A percentile compares a stretch with the other conserved stretches of the same genome.
These are phyloP conservation scores for Phytopythium vexans DNA, from an alignment of 352 stramenopile species.

Conservation along the genomic window DNA sequence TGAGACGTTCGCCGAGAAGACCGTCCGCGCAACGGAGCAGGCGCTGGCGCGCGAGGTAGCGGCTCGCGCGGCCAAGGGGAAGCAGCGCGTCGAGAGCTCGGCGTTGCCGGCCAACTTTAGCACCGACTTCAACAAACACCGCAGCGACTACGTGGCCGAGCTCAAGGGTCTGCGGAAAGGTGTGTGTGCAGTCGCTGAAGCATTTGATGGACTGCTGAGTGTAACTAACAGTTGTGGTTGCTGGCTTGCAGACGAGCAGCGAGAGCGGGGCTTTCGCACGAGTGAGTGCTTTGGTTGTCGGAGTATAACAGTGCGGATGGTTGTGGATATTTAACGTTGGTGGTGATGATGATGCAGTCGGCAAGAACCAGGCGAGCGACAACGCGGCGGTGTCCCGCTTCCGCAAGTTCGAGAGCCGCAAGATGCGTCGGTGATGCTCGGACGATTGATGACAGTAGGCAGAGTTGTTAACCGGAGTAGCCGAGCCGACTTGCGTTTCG, in stretches of 20 bases:
- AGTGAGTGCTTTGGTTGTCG: slow-evolving; percentile 12
- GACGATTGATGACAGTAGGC: not conserved
- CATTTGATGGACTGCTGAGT: not conserved
- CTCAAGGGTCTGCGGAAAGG: slow-evolving; percentile 68
- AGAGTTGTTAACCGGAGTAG: no score
- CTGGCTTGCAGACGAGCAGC: slow-evolving; percentile 56
- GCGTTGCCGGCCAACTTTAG: slow-evolving; percentile 73
- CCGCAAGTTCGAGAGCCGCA: slow-evolving; percentile 69
- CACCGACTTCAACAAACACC: slow-evolving; percentile 74
- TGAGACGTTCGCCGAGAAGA: slow-evolving; percentile 45
- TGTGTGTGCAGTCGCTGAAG: slow-evolving; percentile 8
- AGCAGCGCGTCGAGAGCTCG: slow-evolving; percentile 31
- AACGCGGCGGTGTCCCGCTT: slow-evolving; percentile 63
- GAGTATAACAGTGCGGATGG: slow-evolving; percentile 3
- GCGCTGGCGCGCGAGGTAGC: slow-evolving; percentile 36
- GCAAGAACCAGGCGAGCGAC: slow-evolving; percentile 63
- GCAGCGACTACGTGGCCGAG: slow-evolving; percentile 56
- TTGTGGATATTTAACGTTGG: slow-evolving; percentile 3
- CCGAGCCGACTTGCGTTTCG: no score
- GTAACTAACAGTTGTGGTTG: slow-evolving; percentile 10
- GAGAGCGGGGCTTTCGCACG: slow-evolving; percentile 58
- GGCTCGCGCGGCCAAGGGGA: slow-evolving; percentile 4
- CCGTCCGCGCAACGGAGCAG: slow-evolving; percentile 37
- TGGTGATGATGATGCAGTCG: slow-evolving; percentile 16
- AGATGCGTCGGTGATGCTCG: slow-evolving; percentile 17